These are phyloP conservation scores for Rhynchospora pubera DNA, from an alignment of 176 grass and related monocot genomes.

Conservation along the genomic window DNA sequence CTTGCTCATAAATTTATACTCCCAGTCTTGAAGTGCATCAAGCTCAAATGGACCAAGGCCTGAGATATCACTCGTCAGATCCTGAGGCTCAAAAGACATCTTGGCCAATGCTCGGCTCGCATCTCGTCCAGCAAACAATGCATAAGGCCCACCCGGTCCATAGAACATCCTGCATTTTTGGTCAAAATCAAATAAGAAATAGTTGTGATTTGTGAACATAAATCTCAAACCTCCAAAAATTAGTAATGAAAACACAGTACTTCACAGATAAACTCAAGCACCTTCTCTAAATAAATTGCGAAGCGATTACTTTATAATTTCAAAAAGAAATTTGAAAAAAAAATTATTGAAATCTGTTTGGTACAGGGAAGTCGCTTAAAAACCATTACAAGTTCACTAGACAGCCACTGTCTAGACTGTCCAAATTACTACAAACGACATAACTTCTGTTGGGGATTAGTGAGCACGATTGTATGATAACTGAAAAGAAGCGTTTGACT, in stretches of 20 bases:
- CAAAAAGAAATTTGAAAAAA: neutral
- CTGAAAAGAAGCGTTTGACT: neutral
- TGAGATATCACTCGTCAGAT: conserved; percentile 59
- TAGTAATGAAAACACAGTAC: neutral
- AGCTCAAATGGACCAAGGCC: conserved; percentile 84
- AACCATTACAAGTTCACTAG: neutral
- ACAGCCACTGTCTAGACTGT: too few relatives aligned
- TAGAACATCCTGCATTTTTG: conserved; percentile 74
- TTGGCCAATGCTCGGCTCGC: conserved; percentile 83
- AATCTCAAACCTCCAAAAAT: neutral
- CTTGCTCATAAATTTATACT: conserved; percentile 95
- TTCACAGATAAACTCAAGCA: neutral
- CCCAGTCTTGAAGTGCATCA: conserved; percentile 79
- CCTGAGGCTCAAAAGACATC: conserved; percentile 76
- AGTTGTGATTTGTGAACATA: neutral
- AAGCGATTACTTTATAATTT: neutral
- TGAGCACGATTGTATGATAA: neutral
- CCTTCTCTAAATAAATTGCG: neutral
- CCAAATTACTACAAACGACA: neutral
- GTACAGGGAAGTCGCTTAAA: neutral
- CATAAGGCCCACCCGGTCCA: conserved; percentile 86
- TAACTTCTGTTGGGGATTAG: neutral
- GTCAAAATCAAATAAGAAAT: neutral
- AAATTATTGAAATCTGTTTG: neutral
- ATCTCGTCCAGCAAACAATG: conserved; percentile 74